phyloP scores from a whole-genome alignment of 2,329 filamentous ascomycete genomes.

The Microdochium trichocladiopsis region DNA sequence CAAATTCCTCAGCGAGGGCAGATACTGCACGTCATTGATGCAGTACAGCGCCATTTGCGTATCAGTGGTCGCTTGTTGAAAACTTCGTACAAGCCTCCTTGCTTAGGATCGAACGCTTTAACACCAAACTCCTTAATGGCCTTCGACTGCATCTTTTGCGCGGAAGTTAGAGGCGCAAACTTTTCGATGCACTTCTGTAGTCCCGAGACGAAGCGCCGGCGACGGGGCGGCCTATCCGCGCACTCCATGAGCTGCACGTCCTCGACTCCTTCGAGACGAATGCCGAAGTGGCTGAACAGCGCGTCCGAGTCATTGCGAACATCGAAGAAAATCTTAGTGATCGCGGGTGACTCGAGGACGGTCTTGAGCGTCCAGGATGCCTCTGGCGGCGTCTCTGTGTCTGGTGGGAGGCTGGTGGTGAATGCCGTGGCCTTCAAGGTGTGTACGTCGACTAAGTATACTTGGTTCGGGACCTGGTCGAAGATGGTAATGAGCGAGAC shows the following conservation, averaged over 20 bases:
- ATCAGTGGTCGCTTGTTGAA: conserved; percentile 38
- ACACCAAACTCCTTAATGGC: conserved; percentile 26
- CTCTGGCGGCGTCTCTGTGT: background rate
- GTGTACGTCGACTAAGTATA: background rate
- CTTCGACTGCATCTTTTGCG: conserved; percentile 18
- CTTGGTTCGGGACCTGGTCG: background rate
- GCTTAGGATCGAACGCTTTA: conserved; percentile 29
- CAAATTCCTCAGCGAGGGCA: conserved; percentile 26
- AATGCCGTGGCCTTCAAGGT: background rate
- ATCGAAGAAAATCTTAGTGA: conserved; percentile 50
- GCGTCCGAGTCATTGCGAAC: conserved; percentile 52
- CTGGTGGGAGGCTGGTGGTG: background rate
- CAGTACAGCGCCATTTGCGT: conserved; percentile 35
- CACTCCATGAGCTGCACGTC: conserved; percentile 53
- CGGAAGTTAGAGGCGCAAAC: conserved; percentile 10
- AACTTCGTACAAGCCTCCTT: conserved; percentile 35
- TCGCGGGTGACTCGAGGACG: conserved; percentile 34
- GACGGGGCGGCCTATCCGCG: conserved; percentile 13
- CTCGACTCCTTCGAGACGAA: conserved; percentile 34
- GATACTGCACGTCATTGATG: conserved; percentile 32
- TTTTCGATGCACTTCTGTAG: conserved; percentile 21
- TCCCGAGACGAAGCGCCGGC: conserved; percentile 9
- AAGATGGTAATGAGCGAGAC: background rate
- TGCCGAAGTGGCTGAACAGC: conserved; percentile 34
- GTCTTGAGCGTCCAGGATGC: conserved; percentile 17